Evolutionary conservation across 2,329 filamentous ascomycete genomes (phyloP).

Genomic region (Alternaria arbusti): DNA sequence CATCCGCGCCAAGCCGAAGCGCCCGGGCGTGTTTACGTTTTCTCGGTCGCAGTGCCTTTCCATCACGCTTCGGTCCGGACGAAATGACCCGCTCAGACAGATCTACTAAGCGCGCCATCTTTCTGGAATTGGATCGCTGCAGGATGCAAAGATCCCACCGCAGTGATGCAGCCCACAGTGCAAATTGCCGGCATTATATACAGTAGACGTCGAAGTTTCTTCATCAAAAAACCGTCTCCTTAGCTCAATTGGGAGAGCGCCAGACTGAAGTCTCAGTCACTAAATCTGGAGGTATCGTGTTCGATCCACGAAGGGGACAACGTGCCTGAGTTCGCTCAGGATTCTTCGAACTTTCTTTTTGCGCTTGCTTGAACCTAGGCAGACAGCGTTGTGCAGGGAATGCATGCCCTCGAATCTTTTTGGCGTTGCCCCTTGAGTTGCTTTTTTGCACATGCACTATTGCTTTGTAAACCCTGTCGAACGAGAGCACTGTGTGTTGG

Average conservation of each 20-base stretch:
- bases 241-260: slow-evolving; percentile 43
- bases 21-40: background rate
- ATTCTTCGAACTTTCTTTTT: slow-evolving; percentile 21
- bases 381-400: background rate
- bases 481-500: background rate
- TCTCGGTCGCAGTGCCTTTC: background rate
- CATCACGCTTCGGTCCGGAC: background rate
- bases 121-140: background rate
- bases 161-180: background rate
- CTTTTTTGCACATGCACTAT: background rate
- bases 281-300: slow-evolving; percentile 41
- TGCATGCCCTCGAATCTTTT: background rate
- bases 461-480: background rate
- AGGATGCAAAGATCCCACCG: background rate
- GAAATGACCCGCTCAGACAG: background rate
- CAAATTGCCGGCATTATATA: rapidly evolving
- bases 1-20: slow-evolving; percentile 18
- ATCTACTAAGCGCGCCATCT: background rate
- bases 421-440: background rate
- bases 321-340: slow-evolving; percentile 18
- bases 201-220: rapidly evolving
- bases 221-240: slow-evolving; percentile 24
- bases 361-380: background rate
- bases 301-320: slow-evolving; percentile 41
- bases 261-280: slow-evolving; percentile 41